These are phyloP conservation scores for Xylaria palmicola DNA, from an alignment of 495 filamentous ascomycete genomes.

Conservation along the genomic window DNA sequence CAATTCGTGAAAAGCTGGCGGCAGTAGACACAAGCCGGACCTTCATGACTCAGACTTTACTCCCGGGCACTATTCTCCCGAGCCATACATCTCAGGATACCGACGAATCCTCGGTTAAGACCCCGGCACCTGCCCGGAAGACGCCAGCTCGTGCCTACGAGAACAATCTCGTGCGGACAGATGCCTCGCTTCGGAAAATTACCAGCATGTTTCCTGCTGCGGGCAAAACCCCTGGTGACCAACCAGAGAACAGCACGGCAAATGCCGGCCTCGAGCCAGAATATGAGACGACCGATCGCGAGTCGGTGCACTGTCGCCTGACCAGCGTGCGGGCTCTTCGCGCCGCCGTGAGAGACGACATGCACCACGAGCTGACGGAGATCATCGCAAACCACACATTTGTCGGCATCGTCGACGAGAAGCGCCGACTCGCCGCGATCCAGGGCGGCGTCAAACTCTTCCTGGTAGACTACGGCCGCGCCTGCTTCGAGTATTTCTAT, in stretches of 20 bases:
- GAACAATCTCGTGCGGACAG: constrained; percentile 87
- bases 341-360: constrained; percentile 72
- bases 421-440: constrained; percentile 82
- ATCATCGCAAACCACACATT: constrained; percentile 89
- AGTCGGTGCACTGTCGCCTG: constrained; percentile 64
- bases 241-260: constrained; percentile 26
- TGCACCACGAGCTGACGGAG: constrained; percentile 89
- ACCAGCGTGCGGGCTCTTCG: constrained; percentile 82
- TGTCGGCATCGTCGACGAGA: constrained; percentile 88
- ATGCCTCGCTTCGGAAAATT: constrained; percentile 88
- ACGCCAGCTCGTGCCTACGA: constrained; percentile 69
- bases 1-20: constrained; percentile 75
- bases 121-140: constrained; percentile 39
- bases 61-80: constrained; percentile 63
- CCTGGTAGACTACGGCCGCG: constrained; percentile 89
- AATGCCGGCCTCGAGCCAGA: constrained; percentile 47
- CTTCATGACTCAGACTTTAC: constrained; percentile 88
- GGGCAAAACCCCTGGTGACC: constrained; percentile 15
- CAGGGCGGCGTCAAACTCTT: constrained; percentile 92
- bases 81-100: constrained; percentile 30
- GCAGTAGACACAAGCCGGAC: constrained; percentile 93
- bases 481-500: constrained; percentile 92
- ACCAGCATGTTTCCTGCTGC: constrained; percentile 81
- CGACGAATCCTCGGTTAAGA: constrained; percentile 34
- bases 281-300: constrained; percentile 70